A percentile compares a stretch with the other conserved stretches of the same genome.
These are phyloP conservation scores for Ganoderma resinaceum DNA, from an alignment of 1,284 basidiomycete species.

Conservation along the genomic window DNA sequence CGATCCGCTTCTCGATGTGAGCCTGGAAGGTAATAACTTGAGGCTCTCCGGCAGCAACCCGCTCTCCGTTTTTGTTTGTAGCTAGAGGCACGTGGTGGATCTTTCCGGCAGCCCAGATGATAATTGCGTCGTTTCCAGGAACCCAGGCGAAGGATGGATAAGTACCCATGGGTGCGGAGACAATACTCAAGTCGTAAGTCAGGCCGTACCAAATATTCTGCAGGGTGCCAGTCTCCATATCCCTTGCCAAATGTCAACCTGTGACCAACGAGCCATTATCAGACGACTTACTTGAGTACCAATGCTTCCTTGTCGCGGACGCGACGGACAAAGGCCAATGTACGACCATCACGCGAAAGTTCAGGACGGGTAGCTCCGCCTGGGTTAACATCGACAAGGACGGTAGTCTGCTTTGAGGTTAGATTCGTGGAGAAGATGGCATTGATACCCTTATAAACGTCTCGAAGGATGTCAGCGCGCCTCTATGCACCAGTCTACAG, in stretches of 20 bases:
- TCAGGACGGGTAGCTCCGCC: constrained; percentile 78
- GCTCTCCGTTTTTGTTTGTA: constrained; percentile 57
- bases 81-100: constrained; percentile 66
- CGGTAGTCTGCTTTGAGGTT: constrained; percentile 57
- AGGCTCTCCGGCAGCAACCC: constrained; percentile 50
- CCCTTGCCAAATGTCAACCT: constrained; percentile 46
- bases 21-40: constrained; percentile 63
- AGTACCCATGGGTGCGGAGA: constrained; percentile 77
- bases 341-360: constrained; percentile 70
- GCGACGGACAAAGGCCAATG: constrained; percentile 75
- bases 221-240: constrained; percentile 68
- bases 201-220: constrained; percentile 74
- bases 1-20: constrained; percentile 66
- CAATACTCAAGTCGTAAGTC: constrained; percentile 64
- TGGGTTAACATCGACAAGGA: constrained; percentile 60
- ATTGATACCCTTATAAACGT: constrained; percentile 75
- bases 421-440: constrained; percentile 69
- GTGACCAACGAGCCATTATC: constrained; percentile 1
- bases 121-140: constrained; percentile 62
- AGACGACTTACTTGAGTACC: constrained; percentile 64
- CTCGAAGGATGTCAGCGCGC: constrained; percentile 43
- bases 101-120: constrained; percentile 77
- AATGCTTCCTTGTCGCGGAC: constrained; percentile 76
- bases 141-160: constrained; percentile 78
- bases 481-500: not conserved